A percentile compares a stretch with the other conserved stretches of the same genome.
These are phyloP conservation scores for Podaxis rugospora DNA, from an alignment of 768 basidiomycete species.

Conservation along the genomic window DNA sequence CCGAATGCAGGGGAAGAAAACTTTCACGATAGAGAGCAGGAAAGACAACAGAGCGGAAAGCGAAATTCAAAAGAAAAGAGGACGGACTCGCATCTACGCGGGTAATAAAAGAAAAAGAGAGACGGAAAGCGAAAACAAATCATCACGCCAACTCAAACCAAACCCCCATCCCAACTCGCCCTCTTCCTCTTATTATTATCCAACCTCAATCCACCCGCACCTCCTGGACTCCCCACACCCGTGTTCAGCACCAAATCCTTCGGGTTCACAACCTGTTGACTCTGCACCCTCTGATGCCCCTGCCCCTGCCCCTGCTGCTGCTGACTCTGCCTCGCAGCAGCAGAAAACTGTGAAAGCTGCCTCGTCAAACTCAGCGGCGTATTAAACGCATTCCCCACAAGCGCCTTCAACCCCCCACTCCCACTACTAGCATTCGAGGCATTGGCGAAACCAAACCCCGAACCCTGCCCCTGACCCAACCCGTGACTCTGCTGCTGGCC, in stretches of 20 bases:
- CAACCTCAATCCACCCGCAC: slow-evolving; percentile 10
- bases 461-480: slow-evolving; percentile 2
- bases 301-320: slow-evolving; percentile 12
- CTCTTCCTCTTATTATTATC: slow-evolving; percentile 35
- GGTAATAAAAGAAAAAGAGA: background rate
- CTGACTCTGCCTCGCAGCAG: background rate
- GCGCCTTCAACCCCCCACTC: background rate
- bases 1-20: too few relatives aligned
- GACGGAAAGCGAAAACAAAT: background rate
- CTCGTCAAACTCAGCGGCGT: slow-evolving; percentile 5
- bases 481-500: slow-evolving; percentile 13
- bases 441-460: background rate
- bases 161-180: slow-evolving; percentile 37
- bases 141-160: slow-evolving; percentile 2
- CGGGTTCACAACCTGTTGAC: slow-evolving; percentile 30
- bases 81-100: too few relatives aligned
- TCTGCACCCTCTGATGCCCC: slow-evolving; percentile 35
- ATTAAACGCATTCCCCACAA: background rate
- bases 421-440: background rate
- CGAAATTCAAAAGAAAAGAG: background rate
- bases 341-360: slow-evolving; percentile 8
- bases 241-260: slow-evolving; percentile 27
- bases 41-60: background rate
- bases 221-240: background rate
- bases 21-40: background rate